A percentile compares a stretch with the other conserved stretches of the same genome.
Evolutionary conservation across 2,329 filamentous ascomycete genomes (phyloP).

Genomic region (Aspergillus ruber): DNA sequence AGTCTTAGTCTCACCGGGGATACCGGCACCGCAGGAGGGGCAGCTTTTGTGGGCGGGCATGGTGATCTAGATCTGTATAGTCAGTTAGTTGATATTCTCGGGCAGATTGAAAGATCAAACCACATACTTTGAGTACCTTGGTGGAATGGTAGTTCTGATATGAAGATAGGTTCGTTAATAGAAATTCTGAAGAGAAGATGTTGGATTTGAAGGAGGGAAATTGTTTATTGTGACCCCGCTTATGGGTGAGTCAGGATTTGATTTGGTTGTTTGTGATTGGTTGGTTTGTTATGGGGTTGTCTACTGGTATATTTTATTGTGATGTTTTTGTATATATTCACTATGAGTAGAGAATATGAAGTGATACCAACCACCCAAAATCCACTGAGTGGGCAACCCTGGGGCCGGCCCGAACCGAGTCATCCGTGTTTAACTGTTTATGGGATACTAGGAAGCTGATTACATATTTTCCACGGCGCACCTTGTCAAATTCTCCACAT

Average conservation of each 20-base stretch:
- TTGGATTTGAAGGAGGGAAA: not conserved
- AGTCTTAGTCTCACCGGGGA: conserved; percentile 21
- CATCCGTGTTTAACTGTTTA: too few relatives aligned
- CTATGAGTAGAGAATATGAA: too few relatives aligned
- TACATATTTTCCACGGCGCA: too few relatives aligned
- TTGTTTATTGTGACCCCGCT: not conserved
- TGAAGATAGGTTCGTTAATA: not conserved
- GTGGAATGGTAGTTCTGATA: not conserved
- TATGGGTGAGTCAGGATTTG: not conserved
- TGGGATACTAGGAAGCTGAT: too few relatives aligned
- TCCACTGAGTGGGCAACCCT: too few relatives aligned
- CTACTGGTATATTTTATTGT: not conserved
- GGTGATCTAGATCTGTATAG: conserved; percentile 1
- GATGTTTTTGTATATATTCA: too few relatives aligned
- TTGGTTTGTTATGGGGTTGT: not conserved
- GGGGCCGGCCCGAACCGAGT: too few relatives aligned
- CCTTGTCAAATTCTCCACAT: too few relatives aligned
- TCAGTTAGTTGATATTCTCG: not conserved
- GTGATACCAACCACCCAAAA: too few relatives aligned
- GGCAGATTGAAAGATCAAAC: not conserved
- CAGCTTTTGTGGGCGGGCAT: conserved; percentile 20
- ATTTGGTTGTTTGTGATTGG: not conserved
- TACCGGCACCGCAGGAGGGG: conserved; percentile 20
- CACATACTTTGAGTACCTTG: not conserved
- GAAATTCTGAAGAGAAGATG: not conserved